phyloP scores from a whole-genome alignment of 352 stramenopile species.

The Halophytophthora batemanensis region DNA sequence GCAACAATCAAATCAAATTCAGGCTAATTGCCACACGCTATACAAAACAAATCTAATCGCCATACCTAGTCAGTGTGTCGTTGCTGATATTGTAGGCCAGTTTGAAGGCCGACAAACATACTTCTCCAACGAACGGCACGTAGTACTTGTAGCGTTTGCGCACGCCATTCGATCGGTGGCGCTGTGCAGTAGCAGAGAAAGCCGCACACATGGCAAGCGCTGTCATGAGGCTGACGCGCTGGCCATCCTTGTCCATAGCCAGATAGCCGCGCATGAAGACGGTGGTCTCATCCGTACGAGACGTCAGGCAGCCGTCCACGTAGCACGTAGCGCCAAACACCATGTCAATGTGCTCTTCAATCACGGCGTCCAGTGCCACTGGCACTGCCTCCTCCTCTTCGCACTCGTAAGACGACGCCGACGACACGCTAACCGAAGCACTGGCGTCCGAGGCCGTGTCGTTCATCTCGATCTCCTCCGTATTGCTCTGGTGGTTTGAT shows the following conservation, averaged over 20 bases:
- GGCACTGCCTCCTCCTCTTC: no score
- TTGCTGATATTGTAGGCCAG: constrained; percentile 8
- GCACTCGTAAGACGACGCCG: no score
- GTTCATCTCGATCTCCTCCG: no score
- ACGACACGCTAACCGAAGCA: no score
- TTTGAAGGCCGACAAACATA: constrained; percentile 2
- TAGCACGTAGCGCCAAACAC: neutral
- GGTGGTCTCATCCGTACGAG: neutral
- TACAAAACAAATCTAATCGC: constrained; percentile 7
- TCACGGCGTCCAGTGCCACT: neutral
- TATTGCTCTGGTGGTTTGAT: no score
- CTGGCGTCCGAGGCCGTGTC: no score
- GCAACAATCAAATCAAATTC: neutral
- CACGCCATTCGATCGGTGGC: neutral
- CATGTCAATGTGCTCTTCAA: neutral
- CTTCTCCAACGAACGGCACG: neutral
- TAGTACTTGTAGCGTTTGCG: neutral
- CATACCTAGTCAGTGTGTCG: constrained; percentile 5
- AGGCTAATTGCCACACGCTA: neutral
- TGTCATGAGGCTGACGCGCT: neutral
- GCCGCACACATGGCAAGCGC: neutral
- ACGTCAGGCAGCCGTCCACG: neutral
- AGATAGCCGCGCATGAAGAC: neutral
- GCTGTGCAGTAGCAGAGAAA: no score
- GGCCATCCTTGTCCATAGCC: constrained; percentile 1